Conservation (phyloP, 2,329 filamentous ascomycete species). For the Microsporum canis region DNA sequence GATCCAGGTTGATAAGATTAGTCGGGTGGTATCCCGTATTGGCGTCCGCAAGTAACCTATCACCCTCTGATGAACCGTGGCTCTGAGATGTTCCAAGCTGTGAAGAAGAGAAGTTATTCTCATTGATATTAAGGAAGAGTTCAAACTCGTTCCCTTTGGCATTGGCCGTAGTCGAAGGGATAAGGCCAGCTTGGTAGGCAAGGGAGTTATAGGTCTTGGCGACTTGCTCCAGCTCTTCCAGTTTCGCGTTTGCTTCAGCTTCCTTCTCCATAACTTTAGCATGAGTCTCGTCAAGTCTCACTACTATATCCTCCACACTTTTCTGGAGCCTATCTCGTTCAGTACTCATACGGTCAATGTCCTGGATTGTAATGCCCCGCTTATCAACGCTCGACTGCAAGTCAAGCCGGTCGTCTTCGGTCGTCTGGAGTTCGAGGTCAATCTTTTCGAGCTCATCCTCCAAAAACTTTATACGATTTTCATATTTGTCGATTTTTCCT, state of each 20-base stretch:
- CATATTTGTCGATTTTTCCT: constrained; percentile 79
- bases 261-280: constrained; percentile 75
- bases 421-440: constrained; percentile 60
- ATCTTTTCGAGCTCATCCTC: constrained; percentile 77
- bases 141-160: constrained; percentile 80
- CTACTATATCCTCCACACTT: constrained; percentile 64
- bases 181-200: constrained; percentile 85
- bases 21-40: constrained; percentile 81
- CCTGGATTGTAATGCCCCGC: constrained; percentile 90
- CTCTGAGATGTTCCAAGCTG: constrained; percentile 40
- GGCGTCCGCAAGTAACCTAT: constrained; percentile 70
- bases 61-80: constrained; percentile 44
- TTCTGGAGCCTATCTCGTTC: constrained; percentile 90
- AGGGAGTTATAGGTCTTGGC: constrained; percentile 89
- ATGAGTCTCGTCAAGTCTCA: constrained; percentile 74
- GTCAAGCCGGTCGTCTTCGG: constrained; percentile 66
- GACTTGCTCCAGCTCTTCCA: constrained; percentile 84
- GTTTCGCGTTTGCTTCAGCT: constrained; percentile 67
- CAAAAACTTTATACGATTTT: constrained; percentile 66
- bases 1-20: constrained; percentile 78
- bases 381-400: constrained; percentile 82
- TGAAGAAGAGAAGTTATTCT: constrained; percentile 64
- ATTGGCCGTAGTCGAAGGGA: constrained; percentile 72
- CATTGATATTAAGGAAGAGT: constrained; percentile 68
- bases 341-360: constrained; percentile 97